Base-by-base conservation (phyloP, 1,139 yeast species). In the Candida sp. region DNA sequence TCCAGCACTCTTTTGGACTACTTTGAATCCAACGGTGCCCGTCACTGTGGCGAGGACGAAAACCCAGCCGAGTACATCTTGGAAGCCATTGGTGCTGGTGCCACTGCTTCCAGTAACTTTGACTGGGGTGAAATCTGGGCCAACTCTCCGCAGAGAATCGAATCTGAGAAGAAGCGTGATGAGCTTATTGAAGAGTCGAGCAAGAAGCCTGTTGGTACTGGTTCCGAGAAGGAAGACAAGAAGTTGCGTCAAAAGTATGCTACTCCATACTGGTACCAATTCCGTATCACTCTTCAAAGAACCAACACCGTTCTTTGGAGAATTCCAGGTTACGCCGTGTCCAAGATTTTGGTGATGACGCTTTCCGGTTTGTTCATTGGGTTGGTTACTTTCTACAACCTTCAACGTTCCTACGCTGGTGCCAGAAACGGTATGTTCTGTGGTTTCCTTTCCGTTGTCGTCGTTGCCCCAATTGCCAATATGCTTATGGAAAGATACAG, bases 21-120 rank as follows among this genome's bases (percentile, higher is more conserved):
- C 68, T 89, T 89, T 64, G 96, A 88, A 63, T 65, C 68, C 17
- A 70, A 88, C 59, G 94, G 94, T 43, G 86, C 92, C 31, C 83
- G 83, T 45, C 68, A 68, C 46, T 86, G 89, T 69, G 77, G 72
- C 40, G 65, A 64, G 7, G 63, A 69, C 37, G 88, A 82, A 58
- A 85, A 85, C 56, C 90, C 89, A 39, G 90, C 90, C 34, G 90
- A 85, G 65, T 84, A 83, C 63, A 84, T 85, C 60, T 69, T 85
- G 60, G 83, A 84, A 55, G 80, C 82, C 56, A 83, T 84, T 62
- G 88, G 88, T 54, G 88, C 88, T 30, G 88, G 87, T 67, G 87
- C 88, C n/a, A 82, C 86, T 49, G 86, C 86, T 25, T 57, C 69
- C 42, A 71, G 77, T 26, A 58, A 63, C 27, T 68, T 69, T 50